A percentile compares a stretch with the other conserved stretches of the same genome.
These are phyloP conservation scores for Talaromyces sp. DNA, from an alignment of 2,329 filamentous ascomycete genomes.

Conservation along the genomic window DNA sequence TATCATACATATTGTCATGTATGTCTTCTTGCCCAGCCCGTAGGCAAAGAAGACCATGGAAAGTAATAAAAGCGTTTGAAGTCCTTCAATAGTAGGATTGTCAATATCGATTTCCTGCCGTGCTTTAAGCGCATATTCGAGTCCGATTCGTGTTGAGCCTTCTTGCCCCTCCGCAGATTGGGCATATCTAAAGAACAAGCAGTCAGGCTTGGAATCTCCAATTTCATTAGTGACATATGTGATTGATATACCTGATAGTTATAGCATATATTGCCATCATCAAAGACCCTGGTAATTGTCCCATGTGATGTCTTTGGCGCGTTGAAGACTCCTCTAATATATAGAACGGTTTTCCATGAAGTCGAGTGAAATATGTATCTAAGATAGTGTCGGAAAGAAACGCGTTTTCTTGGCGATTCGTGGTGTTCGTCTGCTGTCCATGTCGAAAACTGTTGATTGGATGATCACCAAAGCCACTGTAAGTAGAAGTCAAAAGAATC, in stretches of 20 bases:
- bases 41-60: conserved; percentile 72
- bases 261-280: conserved; percentile 57
- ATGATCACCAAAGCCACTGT: conserved; percentile 20
- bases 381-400: conserved; percentile 60
- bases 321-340: conserved; percentile 75
- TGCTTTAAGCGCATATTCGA: conserved; percentile 69
- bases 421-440: conserved; percentile 30
- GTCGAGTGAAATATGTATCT: conserved; percentile 73
- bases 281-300: conserved; percentile 57
- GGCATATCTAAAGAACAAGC: conserved; percentile 57
- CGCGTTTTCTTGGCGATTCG: conserved; percentile 44
- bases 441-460: conserved; percentile 19
- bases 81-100: conserved; percentile 72
- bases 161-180: conserved; percentile 65
- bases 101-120: conserved; percentile 71
- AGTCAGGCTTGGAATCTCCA: conserved; percentile 20
- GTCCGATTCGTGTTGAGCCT: conserved; percentile 64
- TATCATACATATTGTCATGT: conserved; percentile 74
- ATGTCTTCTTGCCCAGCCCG: conserved; percentile 78
- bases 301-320: conserved; percentile 67
- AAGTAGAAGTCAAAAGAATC: conserved; percentile 21
- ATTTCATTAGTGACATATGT: conserved; percentile 1
- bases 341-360: conserved; percentile 79
- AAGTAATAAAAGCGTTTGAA: conserved; percentile 73
- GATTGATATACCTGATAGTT: conserved; percentile 54